Percentiles rank a stretch among this genome's conserved stretches.
phyloP scores from a whole-genome alignment of 345 rosid species.

The Bretschneidera sinensis region DNA sequence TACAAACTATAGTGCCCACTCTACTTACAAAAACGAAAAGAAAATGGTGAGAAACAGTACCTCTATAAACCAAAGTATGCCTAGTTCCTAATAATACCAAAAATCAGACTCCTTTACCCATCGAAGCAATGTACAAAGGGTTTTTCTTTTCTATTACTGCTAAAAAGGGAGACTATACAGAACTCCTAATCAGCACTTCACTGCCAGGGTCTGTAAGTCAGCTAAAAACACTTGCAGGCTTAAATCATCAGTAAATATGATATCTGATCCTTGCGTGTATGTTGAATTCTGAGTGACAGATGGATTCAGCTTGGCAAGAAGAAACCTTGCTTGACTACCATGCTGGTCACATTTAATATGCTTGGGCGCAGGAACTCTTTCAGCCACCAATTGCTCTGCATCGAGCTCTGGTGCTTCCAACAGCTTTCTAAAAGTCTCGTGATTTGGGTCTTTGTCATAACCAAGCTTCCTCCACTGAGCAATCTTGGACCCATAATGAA shows the following conservation, averaged over 20 bases:
- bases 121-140: too few relatives aligned
- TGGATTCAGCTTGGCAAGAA: slow-evolving; percentile 94
- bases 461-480: slow-evolving; percentile 92
- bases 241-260: slow-evolving; percentile 79
- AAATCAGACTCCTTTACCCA: too few relatives aligned
- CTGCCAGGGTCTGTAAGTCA: slow-evolving; percentile 80
- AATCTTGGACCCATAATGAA: slow-evolving; percentile 84
- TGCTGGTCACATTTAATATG: slow-evolving; percentile 86
- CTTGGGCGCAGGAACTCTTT: slow-evolving; percentile 73
- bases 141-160: too few relatives aligned
- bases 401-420: slow-evolving; percentile 85
- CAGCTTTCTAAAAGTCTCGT: slow-evolving; percentile 78
- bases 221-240: slow-evolving; percentile 83
- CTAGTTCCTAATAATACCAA: too few relatives aligned
- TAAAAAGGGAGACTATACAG: neutral
- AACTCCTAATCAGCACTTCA: slow-evolving; percentile 34
- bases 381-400: slow-evolving; percentile 59
- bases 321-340: slow-evolving; percentile 93
- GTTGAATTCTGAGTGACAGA: slow-evolving; percentile 82
- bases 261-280: slow-evolving; percentile 54
- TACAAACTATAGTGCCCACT: too few relatives aligned
- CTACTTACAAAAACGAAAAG: too few relatives aligned
- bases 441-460: slow-evolving; percentile 72
- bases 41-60: too few relatives aligned
- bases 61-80: too few relatives aligned